Evolutionary conservation across 805 yeast genomes (phyloP).

Genomic region (Myxozyma lipomycoides): DNA sequence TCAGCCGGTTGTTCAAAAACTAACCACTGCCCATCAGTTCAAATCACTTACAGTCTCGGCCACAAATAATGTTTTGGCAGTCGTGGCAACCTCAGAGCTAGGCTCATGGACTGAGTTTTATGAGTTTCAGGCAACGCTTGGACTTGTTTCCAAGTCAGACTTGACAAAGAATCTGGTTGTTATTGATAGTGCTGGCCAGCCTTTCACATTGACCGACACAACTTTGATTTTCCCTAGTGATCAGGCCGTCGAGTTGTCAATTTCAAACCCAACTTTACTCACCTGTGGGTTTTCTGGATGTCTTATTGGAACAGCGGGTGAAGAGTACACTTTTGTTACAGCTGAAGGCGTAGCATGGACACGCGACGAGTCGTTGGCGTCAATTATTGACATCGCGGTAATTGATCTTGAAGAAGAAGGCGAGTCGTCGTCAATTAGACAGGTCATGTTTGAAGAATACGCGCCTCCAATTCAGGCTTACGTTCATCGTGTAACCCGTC

Average conservation of each 20-base stretch:
- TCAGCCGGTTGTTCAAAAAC: neutral
- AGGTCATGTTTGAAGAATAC: conserved; percentile 33
- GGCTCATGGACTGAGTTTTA: conserved; percentile 2
- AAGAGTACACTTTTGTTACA: conserved; percentile 9
- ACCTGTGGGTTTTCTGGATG: conserved; percentile 12
- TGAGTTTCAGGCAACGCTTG: neutral
- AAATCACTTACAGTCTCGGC: conserved; percentile 4
- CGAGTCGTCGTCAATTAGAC: conserved; percentile 30
- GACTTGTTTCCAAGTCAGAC: neutral
- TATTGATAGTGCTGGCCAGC: neutral
- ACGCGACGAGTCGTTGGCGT: conserved; percentile 35
- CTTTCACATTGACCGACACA: neutral
- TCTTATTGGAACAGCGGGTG: conserved; percentile 6
- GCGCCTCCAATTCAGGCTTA: conserved; percentile 33
- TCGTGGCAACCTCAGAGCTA: neutral
- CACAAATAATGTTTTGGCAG: neutral
- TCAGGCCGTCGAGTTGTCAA: neutral
- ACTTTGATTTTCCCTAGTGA: neutral
- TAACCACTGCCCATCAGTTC: conserved; percentile 3
- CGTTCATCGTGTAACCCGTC: conserved; percentile 32
- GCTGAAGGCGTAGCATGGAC: conserved; percentile 26
- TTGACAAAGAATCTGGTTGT: neutral
- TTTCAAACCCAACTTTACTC: neutral
- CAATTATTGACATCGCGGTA: conserved; percentile 30
- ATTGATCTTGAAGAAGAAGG: conserved; percentile 31